These are phyloP conservation scores for Oenanthe sinensis DNA, from an alignment of 129 eudicot species.

Conservation along the genomic window DNA sequence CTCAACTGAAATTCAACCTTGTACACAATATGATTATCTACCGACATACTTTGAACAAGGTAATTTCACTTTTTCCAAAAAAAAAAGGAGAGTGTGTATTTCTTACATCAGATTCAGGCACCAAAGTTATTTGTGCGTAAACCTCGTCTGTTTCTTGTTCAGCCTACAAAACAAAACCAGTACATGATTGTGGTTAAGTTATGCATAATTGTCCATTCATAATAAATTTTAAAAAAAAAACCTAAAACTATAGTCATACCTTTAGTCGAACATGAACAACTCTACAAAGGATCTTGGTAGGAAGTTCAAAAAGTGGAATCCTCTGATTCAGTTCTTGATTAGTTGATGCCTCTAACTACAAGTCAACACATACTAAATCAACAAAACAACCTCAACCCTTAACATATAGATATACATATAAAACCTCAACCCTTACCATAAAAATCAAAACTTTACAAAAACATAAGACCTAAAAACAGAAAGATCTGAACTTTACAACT, in stretches of 20 bases:
- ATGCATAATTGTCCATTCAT: not conserved
- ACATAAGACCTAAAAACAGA: constrained; percentile 4
- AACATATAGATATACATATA: not conserved
- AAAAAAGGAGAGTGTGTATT: not conserved
- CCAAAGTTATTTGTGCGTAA: constrained; percentile 75
- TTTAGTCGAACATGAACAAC: constrained; percentile 53
- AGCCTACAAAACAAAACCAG: constrained; percentile 45
- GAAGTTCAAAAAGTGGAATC: constrained; percentile 50
- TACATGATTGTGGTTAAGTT: not conserved
- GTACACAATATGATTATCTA: not conserved
- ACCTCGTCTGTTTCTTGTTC: constrained; percentile 94
- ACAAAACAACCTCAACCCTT: constrained; percentile 12
- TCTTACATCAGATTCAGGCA: constrained; percentile 77
- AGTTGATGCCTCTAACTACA: constrained; percentile 87
- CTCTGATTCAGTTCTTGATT: constrained; percentile 65
- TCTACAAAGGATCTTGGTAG: constrained; percentile 77
- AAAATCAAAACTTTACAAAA: constrained; percentile 11
- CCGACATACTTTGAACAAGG: not conserved
- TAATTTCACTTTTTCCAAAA: not conserved
- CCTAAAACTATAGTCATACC: constrained; percentile 30
- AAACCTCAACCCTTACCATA: constrained; percentile 9
- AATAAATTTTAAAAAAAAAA: not conserved
- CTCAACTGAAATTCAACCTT: not conserved
- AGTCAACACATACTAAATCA: constrained; percentile 15
- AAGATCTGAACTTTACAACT: constrained; percentile 25